Evolutionary conservation across 1,139 yeast genomes (phyloP).

Genomic region (Lodderomyces jiufengensis): DNA sequence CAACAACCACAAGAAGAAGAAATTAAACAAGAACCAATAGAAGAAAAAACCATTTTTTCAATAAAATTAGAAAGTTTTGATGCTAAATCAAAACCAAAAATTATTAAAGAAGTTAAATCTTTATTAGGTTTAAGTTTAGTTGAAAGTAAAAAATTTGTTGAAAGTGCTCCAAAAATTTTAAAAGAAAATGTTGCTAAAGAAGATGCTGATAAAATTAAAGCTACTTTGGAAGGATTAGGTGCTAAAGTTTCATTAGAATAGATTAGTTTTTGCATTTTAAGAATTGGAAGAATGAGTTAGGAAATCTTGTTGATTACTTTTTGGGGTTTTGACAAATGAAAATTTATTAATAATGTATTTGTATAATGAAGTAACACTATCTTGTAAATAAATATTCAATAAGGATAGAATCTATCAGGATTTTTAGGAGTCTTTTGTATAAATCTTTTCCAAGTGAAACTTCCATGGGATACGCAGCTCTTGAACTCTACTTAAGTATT

Average conservation of each 20-base stretch:
- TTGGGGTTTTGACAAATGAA: too few relatives aligned
- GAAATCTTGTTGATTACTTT: too few relatives aligned
- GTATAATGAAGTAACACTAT: too few relatives aligned
- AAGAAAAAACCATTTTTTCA: slow-evolving; percentile 91
- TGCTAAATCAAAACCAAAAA: slow-evolving; percentile 93
- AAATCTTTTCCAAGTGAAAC: too few relatives aligned
- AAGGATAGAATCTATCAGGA: not conserved
- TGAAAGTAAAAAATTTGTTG: slow-evolving; percentile 96
- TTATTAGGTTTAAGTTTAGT: slow-evolving; percentile 89
- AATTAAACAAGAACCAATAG: slow-evolving; percentile 74
- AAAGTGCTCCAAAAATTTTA: slow-evolving; percentile 90
- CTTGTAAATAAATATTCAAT: not conserved
- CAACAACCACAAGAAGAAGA: slow-evolving; percentile 72
- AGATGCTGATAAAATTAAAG: slow-evolving; percentile 89
- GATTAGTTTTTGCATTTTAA: too few relatives aligned
- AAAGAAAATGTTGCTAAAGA: slow-evolving; percentile 85
- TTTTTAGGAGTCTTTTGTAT: too few relatives aligned
- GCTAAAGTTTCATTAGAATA: slow-evolving; percentile 87
- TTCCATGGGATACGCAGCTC: too few relatives aligned
- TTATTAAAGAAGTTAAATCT: slow-evolving; percentile 93
- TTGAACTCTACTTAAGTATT: too few relatives aligned
- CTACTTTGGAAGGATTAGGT: slow-evolving; percentile 90
- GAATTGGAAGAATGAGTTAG: too few relatives aligned
- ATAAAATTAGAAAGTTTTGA: slow-evolving; percentile 92
- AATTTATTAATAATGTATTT: too few relatives aligned